Percentiles rank a stretch among this genome's conserved stretches.
These are phyloP conservation scores for Fusarium sp. DNA, from an alignment of 2,329 filamentous ascomycete genomes.

Conservation along the genomic window DNA sequence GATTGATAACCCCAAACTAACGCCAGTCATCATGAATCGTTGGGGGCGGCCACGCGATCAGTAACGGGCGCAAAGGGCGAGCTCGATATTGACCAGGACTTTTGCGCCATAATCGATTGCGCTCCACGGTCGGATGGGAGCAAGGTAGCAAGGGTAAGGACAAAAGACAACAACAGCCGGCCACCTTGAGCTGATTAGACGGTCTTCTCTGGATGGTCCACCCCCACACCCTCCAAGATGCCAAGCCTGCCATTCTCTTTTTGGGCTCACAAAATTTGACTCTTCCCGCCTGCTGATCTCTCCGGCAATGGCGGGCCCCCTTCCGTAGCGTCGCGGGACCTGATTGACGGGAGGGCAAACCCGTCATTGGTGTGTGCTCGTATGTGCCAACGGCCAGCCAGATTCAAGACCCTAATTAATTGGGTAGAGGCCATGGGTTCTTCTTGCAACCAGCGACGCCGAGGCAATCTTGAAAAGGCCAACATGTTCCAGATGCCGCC, in stretches of 20 bases:
- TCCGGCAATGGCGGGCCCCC: constrained; percentile 30
- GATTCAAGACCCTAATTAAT: neutral
- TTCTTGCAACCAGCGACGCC: neutral
- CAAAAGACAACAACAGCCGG: no score
- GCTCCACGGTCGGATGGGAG: constrained; percentile 26
- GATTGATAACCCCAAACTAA: constrained; percentile 29
- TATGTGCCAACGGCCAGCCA: neutral
- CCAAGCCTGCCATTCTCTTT: constrained; percentile 28
- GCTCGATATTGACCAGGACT: constrained; percentile 27
- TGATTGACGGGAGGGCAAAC: constrained; percentile 27
- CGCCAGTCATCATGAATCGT: neutral
- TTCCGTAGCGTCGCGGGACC: constrained; percentile 35
- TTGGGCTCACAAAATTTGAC: constrained; percentile 21
- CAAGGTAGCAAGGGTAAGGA: neutral
- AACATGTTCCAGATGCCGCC: constrained; percentile 17
- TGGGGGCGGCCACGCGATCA: constrained; percentile 36
- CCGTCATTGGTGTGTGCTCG: constrained; percentile 20
- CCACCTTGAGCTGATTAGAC: constrained; percentile 34
- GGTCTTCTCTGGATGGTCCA: constrained; percentile 35
- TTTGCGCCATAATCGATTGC: constrained; percentile 18
- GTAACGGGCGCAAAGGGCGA: constrained; percentile 39
- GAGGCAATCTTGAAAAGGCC: neutral
- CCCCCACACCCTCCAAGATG: constrained; percentile 32
- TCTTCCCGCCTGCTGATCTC: constrained; percentile 22
- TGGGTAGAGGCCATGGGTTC: neutral